Conservation (phyloP, 2,329 filamentous ascomycete genomes). For the Claviceps digitariae region DNA sequence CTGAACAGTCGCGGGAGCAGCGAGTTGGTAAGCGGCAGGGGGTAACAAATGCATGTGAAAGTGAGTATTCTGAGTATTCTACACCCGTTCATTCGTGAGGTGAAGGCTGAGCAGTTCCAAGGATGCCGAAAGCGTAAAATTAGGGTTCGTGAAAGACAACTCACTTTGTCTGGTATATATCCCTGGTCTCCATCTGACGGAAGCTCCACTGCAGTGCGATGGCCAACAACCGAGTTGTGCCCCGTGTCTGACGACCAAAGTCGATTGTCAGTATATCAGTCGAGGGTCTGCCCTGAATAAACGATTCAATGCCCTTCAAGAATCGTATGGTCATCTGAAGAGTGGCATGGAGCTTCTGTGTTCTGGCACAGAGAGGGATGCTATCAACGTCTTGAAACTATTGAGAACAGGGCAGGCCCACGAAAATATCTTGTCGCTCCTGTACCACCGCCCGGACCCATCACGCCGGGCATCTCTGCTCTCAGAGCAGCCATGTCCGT, state of each 20-base stretch:
- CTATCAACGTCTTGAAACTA: not conserved
- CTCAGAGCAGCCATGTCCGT: not conserved
- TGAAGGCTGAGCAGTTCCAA: not conserved
- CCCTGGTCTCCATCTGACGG: too few relatives aligned
- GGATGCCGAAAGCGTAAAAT: constrained; percentile 6
- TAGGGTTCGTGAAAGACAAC: constrained; percentile 2
- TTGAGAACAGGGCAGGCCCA: not conserved
- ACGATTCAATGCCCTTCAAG: not conserved
- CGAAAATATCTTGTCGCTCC: not conserved
- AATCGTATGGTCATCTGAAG: not conserved
- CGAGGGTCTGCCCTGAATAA: not conserved
- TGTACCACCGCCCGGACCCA: not conserved
- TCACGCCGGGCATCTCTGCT: not conserved
- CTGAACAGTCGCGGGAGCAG: not conserved
- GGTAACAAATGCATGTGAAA: not conserved
- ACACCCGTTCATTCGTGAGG: not conserved
- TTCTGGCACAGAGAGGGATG: not conserved
- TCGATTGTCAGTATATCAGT: not conserved
- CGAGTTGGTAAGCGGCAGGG: not conserved
- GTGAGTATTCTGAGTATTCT: not conserved
- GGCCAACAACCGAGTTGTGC: constrained; percentile 2
- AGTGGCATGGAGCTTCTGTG: not conserved
- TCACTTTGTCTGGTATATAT: too few relatives aligned
- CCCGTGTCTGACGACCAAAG: not conserved
- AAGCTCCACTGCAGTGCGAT: constrained; percentile 3